phyloP scores from a whole-genome alignment of 1,139 yeast species.

The Hyphopichia wangnamkhiaoensis region DNA sequence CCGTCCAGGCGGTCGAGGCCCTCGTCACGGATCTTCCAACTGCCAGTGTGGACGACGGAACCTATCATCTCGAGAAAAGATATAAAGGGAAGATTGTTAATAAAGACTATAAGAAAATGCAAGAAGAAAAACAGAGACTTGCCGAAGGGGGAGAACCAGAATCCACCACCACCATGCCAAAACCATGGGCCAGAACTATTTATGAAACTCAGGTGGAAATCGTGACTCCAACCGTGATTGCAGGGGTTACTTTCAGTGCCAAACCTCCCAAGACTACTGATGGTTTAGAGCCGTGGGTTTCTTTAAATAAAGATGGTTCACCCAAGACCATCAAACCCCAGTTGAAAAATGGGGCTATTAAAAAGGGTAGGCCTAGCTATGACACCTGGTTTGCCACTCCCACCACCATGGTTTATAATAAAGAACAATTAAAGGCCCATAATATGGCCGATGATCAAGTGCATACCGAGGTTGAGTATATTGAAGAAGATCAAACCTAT shows the following conservation, averaged over 20 bases:
- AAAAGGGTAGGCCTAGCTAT: conserved; percentile 69
- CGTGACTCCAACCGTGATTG: conserved; percentile 79
- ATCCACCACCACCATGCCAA: conserved; percentile 29
- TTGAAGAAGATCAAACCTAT: conserved; percentile 70
- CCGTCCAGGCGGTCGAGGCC: conserved; percentile 11
- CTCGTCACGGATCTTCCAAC: conserved; percentile 10
- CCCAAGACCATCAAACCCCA: conserved; percentile 80
- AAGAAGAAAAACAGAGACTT: conserved; percentile 20
- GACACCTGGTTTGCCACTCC: conserved; percentile 77
- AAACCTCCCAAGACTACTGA: conserved; percentile 67
- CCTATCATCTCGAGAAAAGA: conserved; percentile 26
- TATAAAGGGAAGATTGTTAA: conserved; percentile 40
- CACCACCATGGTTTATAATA: conserved; percentile 54
- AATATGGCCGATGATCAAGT: conserved; percentile 63
- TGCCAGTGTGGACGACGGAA: conserved; percentile 3
- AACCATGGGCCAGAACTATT: conserved; percentile 77
- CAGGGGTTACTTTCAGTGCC: conserved; percentile 77
- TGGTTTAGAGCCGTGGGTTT: conserved; percentile 80
- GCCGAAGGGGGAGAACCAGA: conserved; percentile 12
- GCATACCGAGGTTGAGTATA: conserved; percentile 52
- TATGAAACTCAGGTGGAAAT: conserved; percentile 57
- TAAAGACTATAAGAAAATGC: conserved; percentile 39
- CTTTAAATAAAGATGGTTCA: conserved; percentile 72
- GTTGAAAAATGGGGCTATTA: conserved; percentile 67
- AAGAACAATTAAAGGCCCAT: conserved; percentile 67